These are phyloP conservation scores for Aspergillus luchuensis DNA, from an alignment of 2,329 filamentous ascomycete genomes.

Conservation along the genomic window DNA sequence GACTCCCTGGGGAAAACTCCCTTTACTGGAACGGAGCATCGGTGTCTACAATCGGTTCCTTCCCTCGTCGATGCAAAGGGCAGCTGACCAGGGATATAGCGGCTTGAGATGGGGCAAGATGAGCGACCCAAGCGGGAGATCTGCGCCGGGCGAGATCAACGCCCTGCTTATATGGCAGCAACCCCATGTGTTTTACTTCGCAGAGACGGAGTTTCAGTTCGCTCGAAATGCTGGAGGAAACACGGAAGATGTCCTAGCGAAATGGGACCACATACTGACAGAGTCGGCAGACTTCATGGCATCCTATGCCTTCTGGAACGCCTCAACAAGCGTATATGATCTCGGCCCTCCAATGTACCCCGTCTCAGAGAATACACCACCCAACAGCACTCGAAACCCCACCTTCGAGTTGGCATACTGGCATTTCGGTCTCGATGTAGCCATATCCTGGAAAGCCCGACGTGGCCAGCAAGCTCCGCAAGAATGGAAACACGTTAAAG, in stretches of 20 bases:
- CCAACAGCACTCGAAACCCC: conserved; percentile 59
- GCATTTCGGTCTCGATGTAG: conserved; percentile 61
- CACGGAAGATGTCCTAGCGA: conserved; percentile 34
- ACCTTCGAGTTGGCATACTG: conserved; percentile 64
- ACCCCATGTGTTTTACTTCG: conserved; percentile 63
- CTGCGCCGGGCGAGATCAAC: conserved; percentile 63
- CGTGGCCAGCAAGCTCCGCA: conserved; percentile 48
- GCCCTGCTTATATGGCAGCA: conserved; percentile 65
- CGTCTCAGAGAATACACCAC: conserved; percentile 60
- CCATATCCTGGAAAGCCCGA: conserved; percentile 55
- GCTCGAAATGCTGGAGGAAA: conserved; percentile 36
- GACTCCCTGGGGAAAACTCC: conserved; percentile 20
- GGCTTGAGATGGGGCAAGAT: conserved; percentile 58
- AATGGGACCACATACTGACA: conserved; percentile 57
- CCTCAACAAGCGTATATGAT: conserved; percentile 55
- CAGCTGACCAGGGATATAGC: conserved; percentile 40
- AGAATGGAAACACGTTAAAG: conserved; percentile 52
- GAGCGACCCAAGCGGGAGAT: conserved; percentile 58
- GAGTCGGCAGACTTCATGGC: conserved; percentile 62
- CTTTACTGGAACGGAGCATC: conserved; percentile 4
- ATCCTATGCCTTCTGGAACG: conserved; percentile 59
- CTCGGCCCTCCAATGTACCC: conserved; percentile 56
- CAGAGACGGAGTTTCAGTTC: conserved; percentile 57
- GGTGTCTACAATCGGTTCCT: conserved; percentile 51
- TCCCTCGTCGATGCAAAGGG: conserved; percentile 37